A percentile compares a stretch with the other conserved stretches of the same genome.
Evolutionary conservation across 2,329 filamentous ascomycete genomes (phyloP).

Genomic region (Pyricularia sp.): DNA sequence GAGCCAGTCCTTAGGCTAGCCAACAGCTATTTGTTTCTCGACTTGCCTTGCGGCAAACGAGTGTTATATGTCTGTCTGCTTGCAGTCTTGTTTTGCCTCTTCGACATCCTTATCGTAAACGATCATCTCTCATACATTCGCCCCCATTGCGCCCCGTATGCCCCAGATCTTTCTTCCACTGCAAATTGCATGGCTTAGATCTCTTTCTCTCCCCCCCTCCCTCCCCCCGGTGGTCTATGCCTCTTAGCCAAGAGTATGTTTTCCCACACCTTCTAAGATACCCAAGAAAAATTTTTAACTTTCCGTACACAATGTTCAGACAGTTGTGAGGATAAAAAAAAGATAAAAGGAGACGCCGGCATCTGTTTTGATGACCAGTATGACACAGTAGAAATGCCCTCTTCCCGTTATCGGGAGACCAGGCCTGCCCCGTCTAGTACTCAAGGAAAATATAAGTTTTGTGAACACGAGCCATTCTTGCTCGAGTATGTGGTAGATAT

Average conservation of each 20-base stretch:
- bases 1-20: background rate
- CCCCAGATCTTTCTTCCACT: background rate
- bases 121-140: background rate
- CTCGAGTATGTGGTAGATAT: background rate
- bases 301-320: background rate
- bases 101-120: background rate
- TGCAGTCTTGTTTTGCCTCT: background rate
- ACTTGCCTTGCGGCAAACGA: background rate
- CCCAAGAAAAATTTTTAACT: background rate
- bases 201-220: too few relatives aligned
- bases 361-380: background rate
- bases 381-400: background rate
- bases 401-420: background rate
- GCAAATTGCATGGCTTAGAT: background rate
- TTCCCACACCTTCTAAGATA: background rate
- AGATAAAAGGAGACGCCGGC: background rate
- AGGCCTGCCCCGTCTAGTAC: background rate
- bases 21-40: background rate
- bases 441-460: background rate
- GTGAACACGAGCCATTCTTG: background rate
- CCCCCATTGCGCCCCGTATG: background rate
- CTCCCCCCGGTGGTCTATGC: background rate
- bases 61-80: background rate
- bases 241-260: slow-evolving; percentile 1
- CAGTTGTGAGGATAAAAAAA: background rate